phyloP scores from a whole-genome alignment of 176 grass and related monocot genomes.

The Carex scoparia region DNA sequence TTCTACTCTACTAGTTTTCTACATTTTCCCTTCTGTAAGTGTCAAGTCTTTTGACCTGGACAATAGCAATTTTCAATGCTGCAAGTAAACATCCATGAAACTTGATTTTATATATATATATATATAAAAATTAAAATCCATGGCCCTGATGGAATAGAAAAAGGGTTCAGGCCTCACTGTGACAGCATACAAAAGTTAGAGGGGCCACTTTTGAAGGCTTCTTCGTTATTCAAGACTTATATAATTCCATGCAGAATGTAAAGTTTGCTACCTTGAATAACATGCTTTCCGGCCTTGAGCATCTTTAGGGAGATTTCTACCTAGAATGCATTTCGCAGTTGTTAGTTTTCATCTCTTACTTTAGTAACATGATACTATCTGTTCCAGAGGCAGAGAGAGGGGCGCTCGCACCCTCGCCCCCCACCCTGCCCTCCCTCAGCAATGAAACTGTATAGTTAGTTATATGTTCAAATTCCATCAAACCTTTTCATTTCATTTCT shows the following conservation, averaged over 20 bases:
- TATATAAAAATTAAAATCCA: not conserved
- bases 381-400: not conserved
- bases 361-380: not conserved
- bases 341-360: not conserved
- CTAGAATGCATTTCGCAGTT: slow-evolving; percentile 36
- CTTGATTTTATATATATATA: not conserved
- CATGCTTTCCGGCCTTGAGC: slow-evolving; percentile 87
- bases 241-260: not conserved
- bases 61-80: not conserved
- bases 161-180: not conserved
- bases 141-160: not conserved
- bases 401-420: not conserved
- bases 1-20: not conserved
- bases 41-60: not conserved
- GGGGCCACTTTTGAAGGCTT: not conserved
- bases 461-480: not conserved
- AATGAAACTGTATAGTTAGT: not conserved
- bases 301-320: slow-evolving; percentile 88
- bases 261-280: slow-evolving; percentile 77
- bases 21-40: not conserved
- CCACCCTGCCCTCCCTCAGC: not conserved
- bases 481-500: not conserved
- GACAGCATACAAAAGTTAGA: not conserved
- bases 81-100: no score
- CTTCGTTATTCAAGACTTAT: not conserved